A percentile compares a stretch with the other conserved stretches of the same genome.
These are phyloP conservation scores for Handroanthus guayacan DNA, from an alignment of 257 asterid species.

Conservation along the genomic window DNA sequence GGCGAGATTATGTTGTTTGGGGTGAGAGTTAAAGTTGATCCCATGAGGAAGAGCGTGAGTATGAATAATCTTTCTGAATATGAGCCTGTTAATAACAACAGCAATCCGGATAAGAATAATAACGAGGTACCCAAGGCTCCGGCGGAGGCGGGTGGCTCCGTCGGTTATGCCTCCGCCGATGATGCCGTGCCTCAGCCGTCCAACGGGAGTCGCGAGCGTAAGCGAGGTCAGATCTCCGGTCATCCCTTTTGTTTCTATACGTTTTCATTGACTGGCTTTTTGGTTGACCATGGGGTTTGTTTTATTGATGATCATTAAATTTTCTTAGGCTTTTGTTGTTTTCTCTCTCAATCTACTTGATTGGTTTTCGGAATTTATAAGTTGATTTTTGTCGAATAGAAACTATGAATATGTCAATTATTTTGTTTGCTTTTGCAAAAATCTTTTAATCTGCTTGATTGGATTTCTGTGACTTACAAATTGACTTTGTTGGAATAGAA, in stretches of 20 bases:
- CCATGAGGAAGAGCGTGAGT: conserved; percentile 91
- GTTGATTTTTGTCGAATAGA: no score
- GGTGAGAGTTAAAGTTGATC: conserved; percentile 81
- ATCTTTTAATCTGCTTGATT: background rate
- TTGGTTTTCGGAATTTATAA: background rate
- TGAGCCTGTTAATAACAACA: conserved; percentile 42
- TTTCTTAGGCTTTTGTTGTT: background rate
- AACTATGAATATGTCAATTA: background rate
- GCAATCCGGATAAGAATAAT: conserved; percentile 19
- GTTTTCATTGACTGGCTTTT: conserved; percentile 8
- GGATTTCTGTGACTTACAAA: no score
- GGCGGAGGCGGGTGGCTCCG: conserved; percentile 41
- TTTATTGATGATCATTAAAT: conserved; percentile 22
- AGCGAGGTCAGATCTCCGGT: conserved; percentile 77
- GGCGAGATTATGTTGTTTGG: conserved; percentile 86
- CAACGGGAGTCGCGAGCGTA: conserved; percentile 76
- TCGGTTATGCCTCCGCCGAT: conserved; percentile 79
- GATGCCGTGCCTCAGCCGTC: conserved; percentile 65
- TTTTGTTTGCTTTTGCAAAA: conserved; percentile 21
- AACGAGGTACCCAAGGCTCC: conserved; percentile 46
- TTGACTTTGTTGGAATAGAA: no score
- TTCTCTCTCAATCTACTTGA: conserved; percentile 1
- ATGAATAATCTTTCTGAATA: conserved; percentile 82
- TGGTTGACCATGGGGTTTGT: conserved; percentile 34
- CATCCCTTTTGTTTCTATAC: background rate